phyloP scores from a whole-genome alignment of 1,284 basidiomycete species.

The Mycosarcoma maydis region DNA sequence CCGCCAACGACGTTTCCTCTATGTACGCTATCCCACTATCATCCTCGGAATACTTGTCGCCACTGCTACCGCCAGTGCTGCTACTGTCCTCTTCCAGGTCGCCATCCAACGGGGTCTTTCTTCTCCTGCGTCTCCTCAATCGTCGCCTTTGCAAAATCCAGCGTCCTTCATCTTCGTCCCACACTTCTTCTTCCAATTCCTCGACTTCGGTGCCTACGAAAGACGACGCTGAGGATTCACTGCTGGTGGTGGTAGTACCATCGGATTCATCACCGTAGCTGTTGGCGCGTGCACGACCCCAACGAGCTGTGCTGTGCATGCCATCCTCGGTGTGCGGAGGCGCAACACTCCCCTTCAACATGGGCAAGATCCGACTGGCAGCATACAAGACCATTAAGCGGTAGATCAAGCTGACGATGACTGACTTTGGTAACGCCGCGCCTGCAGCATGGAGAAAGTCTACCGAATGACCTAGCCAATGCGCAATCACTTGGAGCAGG shows the following conservation, averaged over 20 bases:
- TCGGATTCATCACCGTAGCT: constrained; percentile 7
- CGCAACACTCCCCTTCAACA: constrained; percentile 45
- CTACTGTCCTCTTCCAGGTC: constrained; percentile 15
- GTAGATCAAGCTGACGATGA: constrained; percentile 63
- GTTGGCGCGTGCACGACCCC: constrained; percentile 11
- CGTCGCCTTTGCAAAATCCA: constrained; percentile 38
- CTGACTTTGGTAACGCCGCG: constrained; percentile 59
- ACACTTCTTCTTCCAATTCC: constrained; percentile 32
- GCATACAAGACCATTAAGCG: constrained; percentile 63
- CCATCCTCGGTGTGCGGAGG: not conserved
- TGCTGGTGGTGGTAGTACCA: constrained; percentile 6
- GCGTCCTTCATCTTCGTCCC: constrained; percentile 35
- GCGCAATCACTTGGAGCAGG: constrained; percentile 49
- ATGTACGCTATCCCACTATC: constrained; percentile 40
- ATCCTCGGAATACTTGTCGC: constrained; percentile 22
- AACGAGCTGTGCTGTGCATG: constrained; percentile 7
- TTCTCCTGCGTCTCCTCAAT: constrained; percentile 14
- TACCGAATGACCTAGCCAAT: constrained; percentile 52
- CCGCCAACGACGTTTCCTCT: constrained; percentile 20
- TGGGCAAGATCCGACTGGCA: constrained; percentile 60
- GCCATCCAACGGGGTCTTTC: constrained; percentile 20
- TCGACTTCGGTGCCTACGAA: constrained; percentile 16
- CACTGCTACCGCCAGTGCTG: constrained; percentile 1
- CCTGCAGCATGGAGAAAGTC: constrained; percentile 55
- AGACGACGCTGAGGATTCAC: constrained; percentile 5